phyloP scores from a whole-genome alignment of 345 rosid genomes.

The Eucalyptus cloeziana region DNA sequence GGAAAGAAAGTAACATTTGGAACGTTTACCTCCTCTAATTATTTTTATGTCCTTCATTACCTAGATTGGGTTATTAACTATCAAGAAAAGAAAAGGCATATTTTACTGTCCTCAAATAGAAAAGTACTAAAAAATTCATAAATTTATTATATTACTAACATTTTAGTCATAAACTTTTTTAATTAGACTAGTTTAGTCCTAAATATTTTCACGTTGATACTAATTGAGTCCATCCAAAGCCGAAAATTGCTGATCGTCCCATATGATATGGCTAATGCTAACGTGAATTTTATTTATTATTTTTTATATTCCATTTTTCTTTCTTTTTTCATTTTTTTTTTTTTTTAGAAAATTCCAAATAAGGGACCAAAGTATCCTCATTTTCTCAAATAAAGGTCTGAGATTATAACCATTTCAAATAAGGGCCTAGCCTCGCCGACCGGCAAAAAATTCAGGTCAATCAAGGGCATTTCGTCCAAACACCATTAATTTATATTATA shows the following conservation, averaged over 20 bases:
- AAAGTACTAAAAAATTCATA: too few relatives aligned
- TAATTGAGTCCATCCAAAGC: too few relatives aligned
- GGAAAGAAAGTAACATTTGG: background rate
- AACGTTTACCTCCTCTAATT: background rate
- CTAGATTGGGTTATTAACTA: background rate
- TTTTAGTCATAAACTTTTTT: too few relatives aligned
- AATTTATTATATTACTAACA: too few relatives aligned
- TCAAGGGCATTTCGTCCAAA: too few relatives aligned
- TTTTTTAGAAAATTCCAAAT: too few relatives aligned
- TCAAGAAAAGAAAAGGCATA: background rate
- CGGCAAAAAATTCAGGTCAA: accelerated
- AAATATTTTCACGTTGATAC: accelerated
- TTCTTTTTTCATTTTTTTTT: accelerated
- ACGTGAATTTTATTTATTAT: too few relatives aligned
- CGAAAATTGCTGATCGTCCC: accelerated
- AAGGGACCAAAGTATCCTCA: accelerated
- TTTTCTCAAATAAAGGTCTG: accelerated
- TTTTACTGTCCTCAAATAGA: background rate
- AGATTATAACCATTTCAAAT: too few relatives aligned
- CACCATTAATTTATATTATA: too few relatives aligned
- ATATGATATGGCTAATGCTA: accelerated
- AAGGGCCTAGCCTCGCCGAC: too few relatives aligned
- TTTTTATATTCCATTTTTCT: too few relatives aligned
- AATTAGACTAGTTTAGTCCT: too few relatives aligned
- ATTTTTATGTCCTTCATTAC: background rate